A percentile compares a stretch with the other conserved stretches of the same genome.
Evolutionary conservation across 2,329 filamentous ascomycete species (phyloP).

Genomic region (Pestalotiopsis sp.): DNA sequence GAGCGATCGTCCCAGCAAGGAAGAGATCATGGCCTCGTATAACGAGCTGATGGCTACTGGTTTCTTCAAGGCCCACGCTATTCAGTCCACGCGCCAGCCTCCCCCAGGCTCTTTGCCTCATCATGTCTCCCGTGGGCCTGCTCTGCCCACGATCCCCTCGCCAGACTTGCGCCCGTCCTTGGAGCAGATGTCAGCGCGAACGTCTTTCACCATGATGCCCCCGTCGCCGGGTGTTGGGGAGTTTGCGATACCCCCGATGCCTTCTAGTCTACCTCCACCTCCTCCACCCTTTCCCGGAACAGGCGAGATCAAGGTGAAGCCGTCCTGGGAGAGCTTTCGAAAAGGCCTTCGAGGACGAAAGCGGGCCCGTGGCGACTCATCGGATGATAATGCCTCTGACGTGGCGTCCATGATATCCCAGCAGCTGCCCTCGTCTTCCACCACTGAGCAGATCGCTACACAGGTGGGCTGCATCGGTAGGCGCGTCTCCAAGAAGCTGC

Average conservation of each 20-base stretch:
- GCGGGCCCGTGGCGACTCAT: conserved; percentile 38
- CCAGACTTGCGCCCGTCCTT: neutral
- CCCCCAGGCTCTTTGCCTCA: conserved; percentile 3
- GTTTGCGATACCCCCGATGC: neutral
- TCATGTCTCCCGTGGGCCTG: neutral
- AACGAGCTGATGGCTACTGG: conserved; percentile 56
- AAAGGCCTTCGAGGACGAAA: conserved; percentile 47
- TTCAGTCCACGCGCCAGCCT: conserved; percentile 55
- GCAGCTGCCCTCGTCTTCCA: neutral
- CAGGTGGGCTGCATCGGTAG: conserved; percentile 22
- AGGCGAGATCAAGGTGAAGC: conserved; percentile 8
- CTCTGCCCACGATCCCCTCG: conserved; percentile 10
- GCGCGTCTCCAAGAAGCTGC: conserved; percentile 52
- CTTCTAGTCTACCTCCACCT: conserved; percentile 28
- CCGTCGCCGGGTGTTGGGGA: neutral
- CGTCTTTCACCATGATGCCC: conserved; percentile 7
- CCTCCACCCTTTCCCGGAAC: conserved; percentile 24
- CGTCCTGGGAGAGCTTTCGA: conserved; percentile 21
- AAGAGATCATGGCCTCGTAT: conserved; percentile 58
- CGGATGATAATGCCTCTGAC: conserved; percentile 29
- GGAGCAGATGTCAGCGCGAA: neutral
- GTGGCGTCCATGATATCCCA: conserved; percentile 16
- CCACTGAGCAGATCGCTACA: neutral
- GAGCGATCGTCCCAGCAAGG: conserved; percentile 34
- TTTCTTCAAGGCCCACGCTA: conserved; percentile 60